These are phyloP conservation scores for Paxillus ammoniavirescens DNA, from an alignment of 768 basidiomycete species.

Conservation along the genomic window DNA sequence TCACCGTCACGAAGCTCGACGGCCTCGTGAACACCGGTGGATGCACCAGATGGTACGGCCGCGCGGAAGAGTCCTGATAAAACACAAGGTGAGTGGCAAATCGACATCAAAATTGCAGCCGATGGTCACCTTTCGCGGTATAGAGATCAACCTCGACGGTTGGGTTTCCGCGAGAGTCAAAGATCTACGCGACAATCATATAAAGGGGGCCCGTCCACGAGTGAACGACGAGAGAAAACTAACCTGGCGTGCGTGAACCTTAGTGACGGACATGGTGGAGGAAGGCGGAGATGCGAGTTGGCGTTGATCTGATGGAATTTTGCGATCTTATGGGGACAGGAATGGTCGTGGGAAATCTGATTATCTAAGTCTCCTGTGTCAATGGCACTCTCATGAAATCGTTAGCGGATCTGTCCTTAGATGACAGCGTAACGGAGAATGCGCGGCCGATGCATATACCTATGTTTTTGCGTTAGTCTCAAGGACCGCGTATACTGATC, in stretches of 20 bases:
- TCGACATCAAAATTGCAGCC: neutral
- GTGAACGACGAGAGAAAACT: conserved; percentile 7
- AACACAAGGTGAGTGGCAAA: conserved; percentile 9
- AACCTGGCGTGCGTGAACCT: conserved; percentile 92
- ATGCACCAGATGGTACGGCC: conserved; percentile 96
- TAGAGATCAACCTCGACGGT: conserved; percentile 92
- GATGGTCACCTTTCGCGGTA: conserved; percentile 75
- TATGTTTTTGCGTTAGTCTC: conserved; percentile 13
- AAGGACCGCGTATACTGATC: neutral
- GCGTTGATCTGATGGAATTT: conserved; percentile 1
- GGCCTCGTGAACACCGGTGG: conserved; percentile 97
- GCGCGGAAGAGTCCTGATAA: conserved; percentile 84
- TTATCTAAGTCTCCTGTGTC: conserved; percentile 25
- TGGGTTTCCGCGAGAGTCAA: conserved; percentile 98
- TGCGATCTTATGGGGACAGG: conserved; percentile 21
- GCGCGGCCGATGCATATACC: conserved; percentile 1
- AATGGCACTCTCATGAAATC: conserved; percentile 11
- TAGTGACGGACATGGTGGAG: conserved; percentile 83
- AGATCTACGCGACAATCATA: conserved; percentile 63
- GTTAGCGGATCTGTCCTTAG: no score
- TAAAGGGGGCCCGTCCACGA: conserved; percentile 10
- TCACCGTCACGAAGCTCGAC: conserved; percentile 98
- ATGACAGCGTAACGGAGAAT: no score
- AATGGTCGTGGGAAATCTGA: conserved; percentile 35
- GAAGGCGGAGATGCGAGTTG: conserved; percentile 20